These are phyloP conservation scores for Psidium friedrichsthalianum DNA, from an alignment of 345 rosid species.

Conservation along the genomic window DNA sequence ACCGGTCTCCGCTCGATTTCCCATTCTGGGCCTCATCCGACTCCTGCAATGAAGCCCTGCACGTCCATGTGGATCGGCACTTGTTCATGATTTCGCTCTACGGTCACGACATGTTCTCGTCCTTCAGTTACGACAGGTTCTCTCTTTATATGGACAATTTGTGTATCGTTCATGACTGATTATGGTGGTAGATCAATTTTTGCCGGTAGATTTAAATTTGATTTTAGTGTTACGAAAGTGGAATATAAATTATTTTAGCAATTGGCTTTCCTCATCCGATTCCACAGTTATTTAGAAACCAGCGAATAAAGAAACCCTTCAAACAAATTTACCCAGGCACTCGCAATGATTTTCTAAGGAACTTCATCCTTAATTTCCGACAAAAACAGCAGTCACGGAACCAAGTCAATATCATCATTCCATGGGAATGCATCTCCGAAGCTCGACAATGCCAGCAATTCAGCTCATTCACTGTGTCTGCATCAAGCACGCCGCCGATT, in stretches of 20 bases:
- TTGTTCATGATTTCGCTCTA: conserved; percentile 20
- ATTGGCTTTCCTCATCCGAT: neutral
- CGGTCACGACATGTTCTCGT: conserved; percentile 23
- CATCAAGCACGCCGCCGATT: neutral
- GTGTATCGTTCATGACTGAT: neutral
- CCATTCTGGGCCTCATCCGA: neutral
- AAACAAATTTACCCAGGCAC: neutral
- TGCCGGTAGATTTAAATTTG: neutral
- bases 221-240: neutral
- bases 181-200: neutral
- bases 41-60: conserved; percentile 30
- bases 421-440: neutral
- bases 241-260: neutral
- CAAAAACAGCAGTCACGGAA: neutral
- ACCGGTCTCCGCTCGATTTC: neutral
- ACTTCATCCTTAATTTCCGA: neutral
- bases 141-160: neutral
- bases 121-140: neutral
- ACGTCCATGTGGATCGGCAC: conserved; percentile 18
- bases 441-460: neutral
- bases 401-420: neutral
- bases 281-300: neutral
- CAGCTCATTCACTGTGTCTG: neutral
- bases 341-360: neutral
- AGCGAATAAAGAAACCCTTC: neutral